Evolutionary conservation across 2,329 filamentous ascomycete species (phyloP), one percentile per base, ranked within the genome.

Genomic region (Colletotrichum sp.): DNA sequence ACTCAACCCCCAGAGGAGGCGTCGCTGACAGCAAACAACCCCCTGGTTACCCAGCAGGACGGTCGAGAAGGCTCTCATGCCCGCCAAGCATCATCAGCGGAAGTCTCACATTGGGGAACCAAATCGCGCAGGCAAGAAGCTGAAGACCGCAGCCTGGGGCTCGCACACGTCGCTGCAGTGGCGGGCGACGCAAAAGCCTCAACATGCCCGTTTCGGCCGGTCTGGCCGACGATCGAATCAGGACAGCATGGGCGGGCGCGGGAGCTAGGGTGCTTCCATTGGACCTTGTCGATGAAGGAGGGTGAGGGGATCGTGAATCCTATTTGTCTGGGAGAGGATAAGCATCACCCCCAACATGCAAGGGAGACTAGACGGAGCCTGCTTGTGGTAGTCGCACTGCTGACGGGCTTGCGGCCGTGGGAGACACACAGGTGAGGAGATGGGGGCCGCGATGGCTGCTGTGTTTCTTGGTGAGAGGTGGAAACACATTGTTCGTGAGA

Each of bases 181-280:
- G 66, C 52, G 57, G 36, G 55, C 65, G 28, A 39, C 44, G 15
- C 39, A 59, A 52, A 52, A 69, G 66, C 57, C 59, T 74, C 71
- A 60, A 60, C n/a, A 74, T 65, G 71, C 71, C 55, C 52, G 71
- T 74, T 64, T 70, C 66, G 71, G 66, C 59, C 71, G 66, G 59
- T 32, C 65, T 59, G 32, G 44, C 57, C 71, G 66, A 28, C 24
- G 18, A 70, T 64, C 44, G 30, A 74, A 59, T 52, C 32, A 26
- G 32, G 21, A 30, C 59, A 28, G 0, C 65, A 59, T 70, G 65
- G 44, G 62, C n/a, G n/a, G 24, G 34, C n/a, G 71, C 57, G 59
- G 71, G 32, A 69, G 44, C 39, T 34, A 44, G 52, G 49, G 21
- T 24, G 62, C 44, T 44, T 13, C 30, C 65, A 70, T 74, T 74